These are phyloP conservation scores for Penicillium antarcticum DNA, from an alignment of 495 filamentous ascomycete genomes.

Conservation along the genomic window DNA sequence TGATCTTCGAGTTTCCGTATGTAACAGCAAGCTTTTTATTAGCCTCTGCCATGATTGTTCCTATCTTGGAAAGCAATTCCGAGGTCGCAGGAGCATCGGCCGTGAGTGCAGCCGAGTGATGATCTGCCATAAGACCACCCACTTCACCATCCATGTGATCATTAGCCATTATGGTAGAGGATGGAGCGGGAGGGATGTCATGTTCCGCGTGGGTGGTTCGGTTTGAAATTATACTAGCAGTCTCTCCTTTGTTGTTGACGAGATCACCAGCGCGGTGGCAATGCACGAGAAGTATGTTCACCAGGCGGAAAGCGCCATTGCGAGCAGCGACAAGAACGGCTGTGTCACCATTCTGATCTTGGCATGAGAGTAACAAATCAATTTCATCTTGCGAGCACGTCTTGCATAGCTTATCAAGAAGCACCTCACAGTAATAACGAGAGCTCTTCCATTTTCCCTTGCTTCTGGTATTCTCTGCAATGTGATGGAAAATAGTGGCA, in stretches of 20 bases:
- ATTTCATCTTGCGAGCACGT: conserved; percentile 64
- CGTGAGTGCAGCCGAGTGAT: conserved; percentile 14
- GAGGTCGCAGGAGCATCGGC: conserved; percentile 31
- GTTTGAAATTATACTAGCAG: conserved; percentile 69
- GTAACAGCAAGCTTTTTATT: conserved; percentile 40
- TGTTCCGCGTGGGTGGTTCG: conserved; percentile 29
- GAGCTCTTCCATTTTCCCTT: conserved; percentile 78
- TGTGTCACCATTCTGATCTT: conserved; percentile 83
- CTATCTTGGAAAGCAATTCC: conserved; percentile 38
- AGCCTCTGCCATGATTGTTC: conserved; percentile 43
- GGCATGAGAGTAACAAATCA: conserved; percentile 63
- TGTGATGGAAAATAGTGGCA: conserved; percentile 88
- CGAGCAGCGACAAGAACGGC: conserved; percentile 84
- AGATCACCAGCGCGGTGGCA: conserved; percentile 75
- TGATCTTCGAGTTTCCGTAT: conserved; percentile 39
- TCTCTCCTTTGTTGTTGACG: conserved; percentile 71
- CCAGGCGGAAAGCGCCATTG: conserved; percentile 49
- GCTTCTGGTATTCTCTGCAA: conserved; percentile 75
- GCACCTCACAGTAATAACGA: conserved; percentile 85
- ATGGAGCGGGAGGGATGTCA: conserved; percentile 38
- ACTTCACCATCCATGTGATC: conserved; percentile 36
- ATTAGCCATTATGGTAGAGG: conserved; percentile 44
- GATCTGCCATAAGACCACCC: conserved; percentile 19
- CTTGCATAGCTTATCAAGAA: conserved; percentile 80
- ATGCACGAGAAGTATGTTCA: conserved; percentile 44